These are phyloP conservation scores for Ceratobasidium sp. DNA, from an alignment of 1,284 basidiomycete species.

Conservation along the genomic window DNA sequence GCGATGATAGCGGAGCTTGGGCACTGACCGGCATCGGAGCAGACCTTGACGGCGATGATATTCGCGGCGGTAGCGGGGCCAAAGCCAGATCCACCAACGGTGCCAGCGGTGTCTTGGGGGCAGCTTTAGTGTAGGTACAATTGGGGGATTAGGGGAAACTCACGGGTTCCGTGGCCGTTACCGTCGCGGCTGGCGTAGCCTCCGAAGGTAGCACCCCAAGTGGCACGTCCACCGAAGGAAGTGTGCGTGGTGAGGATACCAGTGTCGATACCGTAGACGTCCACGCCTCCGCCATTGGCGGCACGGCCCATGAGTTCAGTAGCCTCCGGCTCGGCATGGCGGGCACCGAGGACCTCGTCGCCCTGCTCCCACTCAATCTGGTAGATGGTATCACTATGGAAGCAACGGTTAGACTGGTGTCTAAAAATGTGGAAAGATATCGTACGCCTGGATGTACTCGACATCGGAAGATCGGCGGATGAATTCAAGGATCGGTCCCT, in stretches of 20 bases:
- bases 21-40: conserved; percentile 93
- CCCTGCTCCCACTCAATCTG: conserved; percentile 24
- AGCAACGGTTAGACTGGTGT: background rate
- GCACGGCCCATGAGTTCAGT: conserved; percentile 12
- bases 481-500: background rate
- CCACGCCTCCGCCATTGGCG: background rate
- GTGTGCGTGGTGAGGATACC: conserved; percentile 34
- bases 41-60: conserved; percentile 96
- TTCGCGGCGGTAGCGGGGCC: conserved; percentile 96
- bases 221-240: conserved; percentile 39
- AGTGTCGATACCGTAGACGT: conserved; percentile 18
- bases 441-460: conserved; percentile 4
- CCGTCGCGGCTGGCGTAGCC: conserved; percentile 32
- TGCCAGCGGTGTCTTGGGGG: conserved; percentile 48
- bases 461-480: conserved; percentile 2
- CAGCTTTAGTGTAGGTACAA: conserved; percentile 2
- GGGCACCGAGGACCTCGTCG: conserved; percentile 16
- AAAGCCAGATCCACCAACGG: conserved; percentile 64
- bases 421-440: background rate
- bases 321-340: background rate
- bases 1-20: conserved; percentile 91
- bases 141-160: background rate
- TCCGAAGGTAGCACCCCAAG: conserved; percentile 39
- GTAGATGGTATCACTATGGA: background rate
- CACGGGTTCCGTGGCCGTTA: conserved; percentile 40